These are phyloP conservation scores for Pythium brachiatum DNA, from an alignment of 352 stramenopile genomes.

Conservation along the genomic window DNA sequence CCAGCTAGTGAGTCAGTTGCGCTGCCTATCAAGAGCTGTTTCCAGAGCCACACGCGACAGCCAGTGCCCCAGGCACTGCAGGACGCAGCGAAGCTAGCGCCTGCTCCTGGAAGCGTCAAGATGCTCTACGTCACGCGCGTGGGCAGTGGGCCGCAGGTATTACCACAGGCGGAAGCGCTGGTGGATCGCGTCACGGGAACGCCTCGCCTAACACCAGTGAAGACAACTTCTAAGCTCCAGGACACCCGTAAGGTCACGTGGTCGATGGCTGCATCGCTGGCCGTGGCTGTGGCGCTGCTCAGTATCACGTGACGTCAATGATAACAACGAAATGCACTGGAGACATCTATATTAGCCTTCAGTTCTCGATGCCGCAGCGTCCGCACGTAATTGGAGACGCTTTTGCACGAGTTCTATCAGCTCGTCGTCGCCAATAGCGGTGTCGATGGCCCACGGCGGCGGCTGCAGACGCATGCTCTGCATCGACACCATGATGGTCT, in stretches of 20 bases:
- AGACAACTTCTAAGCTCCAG: no score
- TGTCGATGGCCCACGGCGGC: slow-evolving; percentile 42
- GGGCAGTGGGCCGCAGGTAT: slow-evolving; percentile 42
- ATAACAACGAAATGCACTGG: not conserved
- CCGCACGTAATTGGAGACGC: slow-evolving; percentile 1
- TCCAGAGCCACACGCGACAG: slow-evolving; percentile 4
- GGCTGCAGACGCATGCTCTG: slow-evolving; percentile 41
- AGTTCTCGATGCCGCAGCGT: slow-evolving; percentile 23
- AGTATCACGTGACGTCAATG: slow-evolving; percentile 4
- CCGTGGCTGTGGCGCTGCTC: slow-evolving; percentile 6
- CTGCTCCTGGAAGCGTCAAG: slow-evolving; percentile 38
- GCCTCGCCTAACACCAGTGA: slow-evolving; percentile 7
- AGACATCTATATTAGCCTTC: no score
- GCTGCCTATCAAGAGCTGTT: slow-evolving; percentile 25
- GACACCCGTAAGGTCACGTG: not conserved
- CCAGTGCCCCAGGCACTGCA: not conserved
- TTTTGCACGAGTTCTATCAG: slow-evolving; percentile 47
- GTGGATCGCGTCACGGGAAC: slow-evolving; percentile 46
- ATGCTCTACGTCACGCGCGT: slow-evolving; percentile 73
- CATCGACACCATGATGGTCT: slow-evolving; percentile 58
- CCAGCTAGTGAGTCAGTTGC: slow-evolving; percentile 14
- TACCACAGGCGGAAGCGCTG: slow-evolving; percentile 38
- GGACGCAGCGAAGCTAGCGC: slow-evolving; percentile 6
- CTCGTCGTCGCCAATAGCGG: slow-evolving; percentile 50
- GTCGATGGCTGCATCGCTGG: slow-evolving; percentile 4